Evolutionary conservation across 257 asterid species (phyloP), one percentile per base, ranked within the genome.

Genomic region (Przewalskia tangutica): DNA sequence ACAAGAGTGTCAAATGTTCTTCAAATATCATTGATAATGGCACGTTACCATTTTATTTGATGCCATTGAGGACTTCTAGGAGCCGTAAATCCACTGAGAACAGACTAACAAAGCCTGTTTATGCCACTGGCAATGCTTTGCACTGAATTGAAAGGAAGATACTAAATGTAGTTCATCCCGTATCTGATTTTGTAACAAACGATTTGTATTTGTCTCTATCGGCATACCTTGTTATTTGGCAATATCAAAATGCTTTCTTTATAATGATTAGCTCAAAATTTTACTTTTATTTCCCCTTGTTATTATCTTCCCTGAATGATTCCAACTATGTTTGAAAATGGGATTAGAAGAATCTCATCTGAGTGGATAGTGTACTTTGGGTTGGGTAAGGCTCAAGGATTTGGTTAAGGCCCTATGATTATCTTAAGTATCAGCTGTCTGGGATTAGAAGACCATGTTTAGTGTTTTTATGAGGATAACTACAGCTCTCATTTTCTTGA

Each of bases 11-110:
- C 23, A 87, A 88, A 27, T 83, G 85, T 75, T 73, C 85, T 17
- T 82, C 92, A 5, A 85, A 82, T 58, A 88, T 87, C 55, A 83
- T 90, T 36, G 92, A 89, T 14, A 85, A 84, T 59, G 91, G 91
- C 64, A 80, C 82, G 3, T 77, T 85, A 55, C 97, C 97, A 4
- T 92, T 94, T 89, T 91, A 94, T 87, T 86, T 93, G 93, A 91
- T 96, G 62, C 97, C 98, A 11, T 79, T 92, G 91, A 89, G 92
- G 88, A 90, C 90, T 82, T 81, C 89, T 84, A 89, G 90, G 87
- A 86, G 87, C 84, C 85, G 88, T 60, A 90, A 83, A 84, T 84
- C 86, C 32, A 90, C 91, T 66, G 90, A 88, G 80, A 75, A 85
- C 85, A 88, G 83, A 83, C 86, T 90, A 17, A 88, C 86, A 73